These are phyloP conservation scores for Apiospora sp. DNA, from an alignment of 2,329 filamentous ascomycete genomes.

Conservation along the genomic window DNA sequence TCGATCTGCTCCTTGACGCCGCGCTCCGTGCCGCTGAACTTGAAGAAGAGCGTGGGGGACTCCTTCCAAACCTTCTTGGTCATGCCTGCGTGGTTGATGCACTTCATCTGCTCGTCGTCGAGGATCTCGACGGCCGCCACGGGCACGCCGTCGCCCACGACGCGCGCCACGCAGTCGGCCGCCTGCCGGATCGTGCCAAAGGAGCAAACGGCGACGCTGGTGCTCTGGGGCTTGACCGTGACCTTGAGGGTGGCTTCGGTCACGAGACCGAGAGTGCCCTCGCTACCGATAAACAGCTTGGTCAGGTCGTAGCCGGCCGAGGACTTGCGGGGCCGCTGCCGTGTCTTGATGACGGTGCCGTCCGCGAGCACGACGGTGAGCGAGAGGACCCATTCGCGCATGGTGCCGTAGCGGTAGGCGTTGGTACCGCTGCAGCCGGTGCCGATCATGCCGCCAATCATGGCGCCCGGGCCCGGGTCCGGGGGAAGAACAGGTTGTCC, in stretches of 20 bases:
- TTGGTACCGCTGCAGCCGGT: slow-evolving; percentile 77
- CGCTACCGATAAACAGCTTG: slow-evolving; percentile 79
- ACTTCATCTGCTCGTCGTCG: slow-evolving; percentile 78
- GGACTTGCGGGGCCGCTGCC: slow-evolving; percentile 78
- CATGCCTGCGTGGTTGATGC: slow-evolving; percentile 61
- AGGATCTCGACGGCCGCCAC: slow-evolving; percentile 83
- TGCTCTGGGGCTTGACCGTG: slow-evolving; percentile 76
- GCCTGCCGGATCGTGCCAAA: slow-evolving; percentile 62
- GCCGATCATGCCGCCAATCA: slow-evolving; percentile 83
- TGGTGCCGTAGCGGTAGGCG: slow-evolving; percentile 84
- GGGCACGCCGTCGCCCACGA: slow-evolving; percentile 76
- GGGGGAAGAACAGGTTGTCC: slow-evolving; percentile 81
- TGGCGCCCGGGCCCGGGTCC: slow-evolving; percentile 83
- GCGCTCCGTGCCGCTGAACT: slow-evolving; percentile 69
- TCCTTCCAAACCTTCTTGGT: slow-evolving; percentile 68
- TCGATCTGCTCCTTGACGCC: slow-evolving; percentile 81
- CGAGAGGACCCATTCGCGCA: slow-evolving; percentile 87
- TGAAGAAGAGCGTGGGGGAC: slow-evolving; percentile 74
- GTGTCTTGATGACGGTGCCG: slow-evolving; percentile 81
- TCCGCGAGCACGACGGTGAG: slow-evolving; percentile 85
- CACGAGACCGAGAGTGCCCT: slow-evolving; percentile 82
- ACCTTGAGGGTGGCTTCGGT: slow-evolving; percentile 82
- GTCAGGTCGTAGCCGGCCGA: slow-evolving; percentile 86
- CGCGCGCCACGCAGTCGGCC: slow-evolving; percentile 74
- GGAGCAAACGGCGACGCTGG: slow-evolving; percentile 72